Conservation (phyloP, 2,329 filamentous ascomycete species). For the Nakataea oryzae region DNA sequence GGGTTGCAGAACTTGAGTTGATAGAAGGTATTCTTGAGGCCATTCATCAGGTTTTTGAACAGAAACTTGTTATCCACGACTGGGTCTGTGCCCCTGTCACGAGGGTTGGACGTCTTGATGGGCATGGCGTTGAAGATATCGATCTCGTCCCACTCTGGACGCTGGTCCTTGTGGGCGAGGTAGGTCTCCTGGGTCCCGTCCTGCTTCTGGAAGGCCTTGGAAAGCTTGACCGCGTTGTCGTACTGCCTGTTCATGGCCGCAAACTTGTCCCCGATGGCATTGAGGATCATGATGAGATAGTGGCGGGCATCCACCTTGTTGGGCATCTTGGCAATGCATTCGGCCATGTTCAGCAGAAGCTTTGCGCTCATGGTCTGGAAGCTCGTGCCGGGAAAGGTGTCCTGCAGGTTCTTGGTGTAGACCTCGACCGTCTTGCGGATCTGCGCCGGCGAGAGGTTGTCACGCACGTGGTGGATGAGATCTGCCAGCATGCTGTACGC, state of each 20-base stretch:
- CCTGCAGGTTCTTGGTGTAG: constrained; percentile 91
- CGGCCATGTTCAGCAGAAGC: constrained; percentile 91
- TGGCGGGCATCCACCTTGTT: constrained; percentile 92
- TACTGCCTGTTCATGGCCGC: constrained; percentile 97
- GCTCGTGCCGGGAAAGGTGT: constrained; percentile 92
- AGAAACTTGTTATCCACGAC: constrained; percentile 96
- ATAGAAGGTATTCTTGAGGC: constrained; percentile 92
- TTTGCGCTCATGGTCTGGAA: constrained; percentile 99
- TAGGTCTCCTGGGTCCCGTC: constrained; percentile 60
- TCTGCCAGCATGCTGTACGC: constrained; percentile 98
- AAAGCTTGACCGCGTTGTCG: constrained; percentile 87
- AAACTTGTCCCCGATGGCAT: constrained; percentile 97
- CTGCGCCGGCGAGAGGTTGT: constrained; percentile 78
- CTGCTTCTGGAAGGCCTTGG: constrained; percentile 63
- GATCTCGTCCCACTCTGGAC: constrained; percentile 93
- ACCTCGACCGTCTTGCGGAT: constrained; percentile 94
- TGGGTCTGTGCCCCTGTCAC: constrained; percentile 80
- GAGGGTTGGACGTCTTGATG: constrained; percentile 87
- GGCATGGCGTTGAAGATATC: constrained; percentile 96
- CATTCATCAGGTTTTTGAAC: constrained; percentile 93
- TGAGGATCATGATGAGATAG: constrained; percentile 92
- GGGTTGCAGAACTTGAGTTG: constrained; percentile 87
- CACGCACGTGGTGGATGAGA: constrained; percentile 91
- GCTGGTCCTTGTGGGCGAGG: constrained; percentile 67
- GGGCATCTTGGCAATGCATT: constrained; percentile 88